Evolutionary conservation across 2,329 filamentous ascomycete genomes (phyloP).

Genomic region (Calonectria honghensis): DNA sequence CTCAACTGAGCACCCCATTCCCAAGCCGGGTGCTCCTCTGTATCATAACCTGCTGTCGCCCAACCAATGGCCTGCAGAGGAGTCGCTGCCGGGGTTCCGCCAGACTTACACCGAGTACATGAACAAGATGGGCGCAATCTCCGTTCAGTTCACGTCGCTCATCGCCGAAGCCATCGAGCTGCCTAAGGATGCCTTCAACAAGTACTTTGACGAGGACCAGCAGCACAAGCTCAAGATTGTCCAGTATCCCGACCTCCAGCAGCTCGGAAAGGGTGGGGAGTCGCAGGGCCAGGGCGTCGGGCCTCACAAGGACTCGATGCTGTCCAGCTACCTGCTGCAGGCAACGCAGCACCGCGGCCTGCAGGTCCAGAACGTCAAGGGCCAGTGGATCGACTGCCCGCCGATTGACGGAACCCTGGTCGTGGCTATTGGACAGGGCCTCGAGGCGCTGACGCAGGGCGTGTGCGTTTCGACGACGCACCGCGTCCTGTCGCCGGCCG

Average conservation of each 20-base stretch:
- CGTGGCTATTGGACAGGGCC: slow-evolving; percentile 89
- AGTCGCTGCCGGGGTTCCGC: slow-evolving; percentile 80
- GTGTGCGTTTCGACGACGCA: slow-evolving; percentile 90
- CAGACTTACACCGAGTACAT: slow-evolving; percentile 85
- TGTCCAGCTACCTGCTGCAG: slow-evolving; percentile 88
- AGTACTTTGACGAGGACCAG: slow-evolving; percentile 83
- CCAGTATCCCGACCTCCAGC: slow-evolving; percentile 85
- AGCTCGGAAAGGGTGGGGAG: slow-evolving; percentile 69
- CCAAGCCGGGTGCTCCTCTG: slow-evolving; percentile 76
- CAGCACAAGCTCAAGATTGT: slow-evolving; percentile 95
- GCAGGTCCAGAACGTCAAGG: slow-evolving; percentile 87
- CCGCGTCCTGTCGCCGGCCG: slow-evolving; percentile 83
- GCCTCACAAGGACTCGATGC: slow-evolving; percentile 90
- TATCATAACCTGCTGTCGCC: slow-evolving; percentile 87
- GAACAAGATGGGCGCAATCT: slow-evolving; percentile 81
- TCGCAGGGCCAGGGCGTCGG: slow-evolving; percentile 78
- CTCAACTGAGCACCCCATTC: slow-evolving; percentile 84
- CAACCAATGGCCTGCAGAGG: slow-evolving; percentile 84
- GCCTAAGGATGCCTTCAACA: slow-evolving; percentile 80
- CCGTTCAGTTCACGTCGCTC: slow-evolving; percentile 83
- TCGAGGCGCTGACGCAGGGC: slow-evolving; percentile 89
- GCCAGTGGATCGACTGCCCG: slow-evolving; percentile 88
- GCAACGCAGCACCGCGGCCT: slow-evolving; percentile 84
- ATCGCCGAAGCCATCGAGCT: slow-evolving; percentile 90
- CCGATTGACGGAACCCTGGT: slow-evolving; percentile 86